A percentile compares a stretch with the other conserved stretches of the same genome.
Conservation (phyloP, 2,329 filamentous ascomycete species). For the Penicillium crustosum region DNA sequence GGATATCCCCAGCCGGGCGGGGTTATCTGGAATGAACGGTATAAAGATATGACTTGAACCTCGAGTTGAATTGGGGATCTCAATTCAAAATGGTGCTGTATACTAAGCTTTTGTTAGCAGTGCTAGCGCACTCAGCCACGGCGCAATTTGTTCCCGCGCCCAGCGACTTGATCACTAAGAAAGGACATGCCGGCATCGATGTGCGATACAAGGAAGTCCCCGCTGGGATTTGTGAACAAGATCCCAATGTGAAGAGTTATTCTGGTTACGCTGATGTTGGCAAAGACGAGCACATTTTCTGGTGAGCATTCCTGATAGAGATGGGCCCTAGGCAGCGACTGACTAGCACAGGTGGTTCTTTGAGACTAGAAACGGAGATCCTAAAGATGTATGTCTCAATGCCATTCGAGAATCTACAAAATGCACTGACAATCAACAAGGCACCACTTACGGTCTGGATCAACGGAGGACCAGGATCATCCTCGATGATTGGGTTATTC, state of each 20-base stretch:
- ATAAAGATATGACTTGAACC: background rate
- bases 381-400: background rate
- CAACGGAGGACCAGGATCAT: constrained; percentile 2
- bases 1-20: background rate
- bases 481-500: background rate
- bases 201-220: constrained; percentile 23
- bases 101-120: background rate
- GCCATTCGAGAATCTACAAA: background rate
- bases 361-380: constrained; percentile 1
- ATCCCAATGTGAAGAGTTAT: constrained; percentile 23
- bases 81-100: background rate
- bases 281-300: constrained; percentile 24
- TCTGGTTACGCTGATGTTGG: constrained; percentile 24
- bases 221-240: constrained; percentile 22
- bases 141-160: constrained; percentile 1
- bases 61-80: background rate
- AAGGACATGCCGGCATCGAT: constrained; percentile 9
- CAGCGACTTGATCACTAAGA: background rate
- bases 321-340: background rate
- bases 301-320: background rate
- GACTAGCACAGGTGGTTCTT: constrained; percentile 1
- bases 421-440: background rate
- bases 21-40: background rate
- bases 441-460: constrained; percentile 4
- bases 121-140: background rate